Evolutionary conservation across 73 alveolate species (phyloP).

Genomic region (Halteria grandinella): DNA sequence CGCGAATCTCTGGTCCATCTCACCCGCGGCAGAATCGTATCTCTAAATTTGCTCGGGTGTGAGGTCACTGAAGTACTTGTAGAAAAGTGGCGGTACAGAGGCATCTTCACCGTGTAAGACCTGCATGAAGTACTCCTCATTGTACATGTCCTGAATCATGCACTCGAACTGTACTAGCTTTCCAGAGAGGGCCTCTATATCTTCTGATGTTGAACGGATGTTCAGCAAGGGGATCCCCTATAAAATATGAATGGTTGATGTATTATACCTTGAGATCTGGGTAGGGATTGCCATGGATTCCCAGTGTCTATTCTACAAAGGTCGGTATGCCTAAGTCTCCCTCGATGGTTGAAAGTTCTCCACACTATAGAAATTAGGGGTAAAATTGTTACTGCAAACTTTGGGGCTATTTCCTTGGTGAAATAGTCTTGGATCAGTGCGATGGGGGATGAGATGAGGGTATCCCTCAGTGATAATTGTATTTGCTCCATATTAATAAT

Average conservation of each 20-base stretch:
- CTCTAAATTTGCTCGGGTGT: background rate
- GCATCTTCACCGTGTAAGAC: background rate
- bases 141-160: slow-evolving; percentile 49
- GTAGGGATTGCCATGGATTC: background rate
- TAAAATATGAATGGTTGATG: background rate
- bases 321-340: slow-evolving; percentile 30
- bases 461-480: too few species aligned
- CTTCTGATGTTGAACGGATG: slow-evolving; percentile 7
- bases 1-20: slow-evolving; percentile 9
- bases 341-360: too few species aligned
- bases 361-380: too few species aligned
- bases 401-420: too few species aligned
- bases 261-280: slow-evolving; percentile 1
- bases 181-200: background rate
- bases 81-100: slow-evolving; percentile 1
- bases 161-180: slow-evolving; percentile 50
- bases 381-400: too few species aligned
- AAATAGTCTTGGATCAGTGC: too few species aligned
- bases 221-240: slow-evolving; percentile 24
- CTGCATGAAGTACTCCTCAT: slow-evolving; percentile 50
- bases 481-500: too few species aligned
- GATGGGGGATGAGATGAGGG: too few species aligned
- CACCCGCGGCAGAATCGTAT: background rate
- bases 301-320: slow-evolving; percentile 10
- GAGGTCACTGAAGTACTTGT: slow-evolving; percentile 41